phyloP scores from a whole-genome alignment of 2,329 filamentous ascomycete genomes.

The Hypomyces perniciosus region DNA sequence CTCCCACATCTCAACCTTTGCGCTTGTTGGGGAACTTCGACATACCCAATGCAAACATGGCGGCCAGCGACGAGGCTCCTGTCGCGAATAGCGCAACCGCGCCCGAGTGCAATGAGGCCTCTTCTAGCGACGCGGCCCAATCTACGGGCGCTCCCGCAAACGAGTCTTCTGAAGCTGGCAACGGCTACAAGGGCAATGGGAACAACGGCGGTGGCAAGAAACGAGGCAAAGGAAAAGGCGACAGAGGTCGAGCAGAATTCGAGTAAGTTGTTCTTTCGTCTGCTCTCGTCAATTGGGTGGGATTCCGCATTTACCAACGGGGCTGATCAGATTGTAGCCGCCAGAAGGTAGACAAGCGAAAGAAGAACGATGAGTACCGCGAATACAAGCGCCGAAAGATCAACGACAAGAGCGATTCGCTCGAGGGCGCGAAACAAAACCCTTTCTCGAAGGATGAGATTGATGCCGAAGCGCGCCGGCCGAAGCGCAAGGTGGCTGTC shows the following conservation, averaged over 20 bases:
- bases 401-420: slow-evolving; percentile 18
- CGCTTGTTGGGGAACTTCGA: background rate
- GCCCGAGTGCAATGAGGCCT: slow-evolving; percentile 14
- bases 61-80: slow-evolving; percentile 25
- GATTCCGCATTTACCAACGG: slow-evolving; percentile 21
- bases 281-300: background rate
- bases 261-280: slow-evolving; percentile 17
- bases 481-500: slow-evolving; percentile 95
- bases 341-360: slow-evolving; percentile 32
- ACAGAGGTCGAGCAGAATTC: slow-evolving; percentile 19
- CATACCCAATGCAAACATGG: slow-evolving; percentile 27
- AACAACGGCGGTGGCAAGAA: slow-evolving; percentile 14
- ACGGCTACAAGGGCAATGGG: slow-evolving; percentile 4
- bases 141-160: background rate
- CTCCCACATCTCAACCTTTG: background rate
- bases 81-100: slow-evolving; percentile 19
- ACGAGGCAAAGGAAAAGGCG: slow-evolving; percentile 24
- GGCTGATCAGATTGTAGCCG: slow-evolving; percentile 32
- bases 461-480: slow-evolving; percentile 74
- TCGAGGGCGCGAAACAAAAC: slow-evolving; percentile 31
- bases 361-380: slow-evolving; percentile 34
- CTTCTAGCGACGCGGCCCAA: slow-evolving; percentile 8
- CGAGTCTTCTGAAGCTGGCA: background rate
- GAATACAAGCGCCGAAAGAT: slow-evolving; percentile 38
- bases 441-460: slow-evolving; percentile 72